Evolutionary conservation across 805 yeast genomes (phyloP), one percentile per base, ranked within the genome.

Genomic region (Ogataea trehaloabstinens): DNA sequence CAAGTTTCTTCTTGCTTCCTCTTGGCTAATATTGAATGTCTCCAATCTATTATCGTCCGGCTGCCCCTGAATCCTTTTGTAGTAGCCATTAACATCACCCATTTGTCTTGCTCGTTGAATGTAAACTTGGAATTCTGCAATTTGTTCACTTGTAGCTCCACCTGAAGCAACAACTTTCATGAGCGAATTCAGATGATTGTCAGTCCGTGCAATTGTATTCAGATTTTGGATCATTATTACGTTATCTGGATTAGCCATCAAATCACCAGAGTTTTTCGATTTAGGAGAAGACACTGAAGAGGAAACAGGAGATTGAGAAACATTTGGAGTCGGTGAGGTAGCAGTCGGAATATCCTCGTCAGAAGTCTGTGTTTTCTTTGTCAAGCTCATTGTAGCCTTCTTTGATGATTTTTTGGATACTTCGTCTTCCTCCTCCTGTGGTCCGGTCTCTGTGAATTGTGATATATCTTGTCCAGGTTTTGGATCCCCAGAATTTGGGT

Each of bases 91-190:
- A 6, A 55, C 40, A 41, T 63, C 66, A 6, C 89, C 87, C 89
- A 83, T 82, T 20, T 73, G 78, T 45, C 84, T 73, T 0, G 97
- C 97, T 38, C 79, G 69, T 42, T 78, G 80, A 40, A 91, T 88
- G 51, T 85, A 85, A 16, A 74, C 80, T 59, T 90, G 95, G 58
- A 91, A 91, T 32, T 77, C 80, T 18, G 76, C 66, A 13, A 91
- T 83, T 58, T 88, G 91, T 5, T 73, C 80, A 4, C 77, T 74
- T 1, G 79, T 60, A 0, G 96, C 96, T 18, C 69, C 71, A 4
- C 95, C 95, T 40, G 82, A 74, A 0, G 98, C 97, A 2, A 91
- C 96, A 4, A 73, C 74, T 45, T 82, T 80, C 96, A 91, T 89
- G 37, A 91, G 64, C 1, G 73, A 63, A 46, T 80, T 83, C 35